Evolutionary conservation across 164 flowering plant species (phyloP).

Genomic region (Macadamia integrifolia): DNA sequence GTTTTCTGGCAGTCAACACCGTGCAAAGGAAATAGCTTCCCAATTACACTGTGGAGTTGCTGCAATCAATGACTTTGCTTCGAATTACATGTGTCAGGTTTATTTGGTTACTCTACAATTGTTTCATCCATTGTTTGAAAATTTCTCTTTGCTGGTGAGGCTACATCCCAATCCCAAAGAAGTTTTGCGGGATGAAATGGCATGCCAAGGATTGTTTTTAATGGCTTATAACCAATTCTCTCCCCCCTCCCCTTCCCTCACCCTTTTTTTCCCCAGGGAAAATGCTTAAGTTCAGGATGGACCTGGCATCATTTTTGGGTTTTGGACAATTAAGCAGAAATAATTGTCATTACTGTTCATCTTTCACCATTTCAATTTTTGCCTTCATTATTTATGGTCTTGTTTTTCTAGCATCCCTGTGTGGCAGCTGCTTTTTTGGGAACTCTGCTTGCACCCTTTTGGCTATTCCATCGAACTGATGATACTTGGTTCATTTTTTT

Average conservation of each 20-base stretch:
- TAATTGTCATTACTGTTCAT: not conserved
- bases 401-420: not conserved
- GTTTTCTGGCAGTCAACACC: conserved; percentile 77
- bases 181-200: too few species aligned
- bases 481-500: conserved; percentile 12
- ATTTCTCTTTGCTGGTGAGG: not conserved
- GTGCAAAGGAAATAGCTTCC: conserved; percentile 76
- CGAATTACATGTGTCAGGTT: conserved; percentile 97
- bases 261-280: too few species aligned
- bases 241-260: too few species aligned
- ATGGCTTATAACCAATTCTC: too few species aligned
- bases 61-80: conserved; percentile 93
- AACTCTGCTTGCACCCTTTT: not conserved
- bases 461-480: not conserved
- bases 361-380: not conserved
- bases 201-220: too few species aligned
- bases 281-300: not conserved
- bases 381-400: not conserved
- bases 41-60: conserved; percentile 84
- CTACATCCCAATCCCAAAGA: not conserved
- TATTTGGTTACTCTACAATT: not conserved
- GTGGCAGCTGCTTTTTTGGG: not conserved
- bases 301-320: not conserved
- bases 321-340: not conserved
- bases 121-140: not conserved